These are phyloP conservation scores for Malassezia restricta DNA, from an alignment of 1,284 basidiomycete genomes.

Conservation along the genomic window DNA sequence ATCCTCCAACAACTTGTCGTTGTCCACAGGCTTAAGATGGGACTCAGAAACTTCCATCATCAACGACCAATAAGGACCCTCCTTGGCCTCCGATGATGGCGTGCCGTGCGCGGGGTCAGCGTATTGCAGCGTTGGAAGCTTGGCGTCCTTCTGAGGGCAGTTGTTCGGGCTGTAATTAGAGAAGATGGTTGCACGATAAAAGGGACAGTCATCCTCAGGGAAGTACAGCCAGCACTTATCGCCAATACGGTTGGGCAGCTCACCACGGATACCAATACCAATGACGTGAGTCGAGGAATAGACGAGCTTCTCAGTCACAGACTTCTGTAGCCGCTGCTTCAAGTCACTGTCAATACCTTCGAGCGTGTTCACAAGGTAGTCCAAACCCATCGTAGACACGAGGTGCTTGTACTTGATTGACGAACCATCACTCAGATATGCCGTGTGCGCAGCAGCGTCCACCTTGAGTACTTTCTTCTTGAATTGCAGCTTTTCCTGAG, in stretches of 20 bases:
- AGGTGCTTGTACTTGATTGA: conserved; percentile 49
- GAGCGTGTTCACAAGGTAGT: conserved; percentile 47
- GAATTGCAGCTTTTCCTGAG: conserved; percentile 47
- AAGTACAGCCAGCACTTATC: conserved; percentile 52
- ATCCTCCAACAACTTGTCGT: conserved; percentile 49
- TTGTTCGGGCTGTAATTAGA: conserved; percentile 53
- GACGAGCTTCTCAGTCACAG: conserved; percentile 48
- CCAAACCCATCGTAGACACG: conserved; percentile 50
- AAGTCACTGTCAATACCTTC: conserved; percentile 45
- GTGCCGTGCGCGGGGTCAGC: conserved; percentile 48
- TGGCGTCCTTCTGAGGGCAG: conserved; percentile 47
- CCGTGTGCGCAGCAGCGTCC: conserved; percentile 48
- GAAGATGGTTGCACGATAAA: conserved; percentile 53
- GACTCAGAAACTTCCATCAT: conserved; percentile 53
- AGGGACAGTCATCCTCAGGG: conserved; percentile 51
- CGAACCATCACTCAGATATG: conserved; percentile 48
- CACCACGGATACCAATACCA: conserved; percentile 51
- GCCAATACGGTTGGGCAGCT: conserved; percentile 50
- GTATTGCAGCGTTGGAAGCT: conserved; percentile 49
- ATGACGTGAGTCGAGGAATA: conserved; percentile 52
- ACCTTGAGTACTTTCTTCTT: conserved; percentile 47
- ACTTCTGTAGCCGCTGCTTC: conserved; percentile 46
- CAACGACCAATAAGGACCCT: conserved; percentile 50
- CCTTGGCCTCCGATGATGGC: conserved; percentile 44
- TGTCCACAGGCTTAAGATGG: conserved; percentile 50